Percentiles rank a stretch among this genome's conserved stretches.
Conservation (phyloP, 2,329 filamentous ascomycete genomes). For the Neopestalotiopsis clavispora region DNA sequence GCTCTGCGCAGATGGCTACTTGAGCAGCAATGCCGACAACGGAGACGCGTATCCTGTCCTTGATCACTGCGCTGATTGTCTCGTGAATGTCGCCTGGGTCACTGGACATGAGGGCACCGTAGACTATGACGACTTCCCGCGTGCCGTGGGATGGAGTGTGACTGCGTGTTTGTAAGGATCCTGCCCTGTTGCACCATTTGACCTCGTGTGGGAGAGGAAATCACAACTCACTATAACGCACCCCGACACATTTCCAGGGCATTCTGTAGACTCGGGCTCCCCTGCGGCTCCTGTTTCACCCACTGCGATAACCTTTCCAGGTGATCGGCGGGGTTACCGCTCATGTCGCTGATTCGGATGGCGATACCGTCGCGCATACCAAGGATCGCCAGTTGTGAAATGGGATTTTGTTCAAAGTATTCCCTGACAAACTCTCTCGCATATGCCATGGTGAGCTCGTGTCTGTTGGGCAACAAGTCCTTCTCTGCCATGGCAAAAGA, state of each 20-base stretch:
- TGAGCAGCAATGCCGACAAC: conserved; percentile 91
- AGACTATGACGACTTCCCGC: conserved; percentile 88
- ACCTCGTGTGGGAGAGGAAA: conserved; percentile 5
- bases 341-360: conserved; percentile 83
- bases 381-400: conserved; percentile 90
- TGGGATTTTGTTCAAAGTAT: conserved; percentile 98
- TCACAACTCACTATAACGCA: conserved; percentile 71
- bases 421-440: conserved; percentile 88
- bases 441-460: conserved; percentile 81
- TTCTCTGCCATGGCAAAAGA: conserved; percentile 95
- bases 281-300: conserved; percentile 70
- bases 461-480: conserved; percentile 87
- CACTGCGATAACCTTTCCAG: conserved; percentile 75
- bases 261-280: conserved; percentile 86
- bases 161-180: conserved; percentile 43
- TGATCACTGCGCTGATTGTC: conserved; percentile 79
- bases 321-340: conserved; percentile 89
- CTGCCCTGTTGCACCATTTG: not conserved
- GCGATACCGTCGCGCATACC: conserved; percentile 94
- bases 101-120: conserved; percentile 86
- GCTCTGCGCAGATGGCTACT: conserved; percentile 88
- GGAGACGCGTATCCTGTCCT: conserved; percentile 83
- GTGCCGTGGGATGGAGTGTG: conserved; percentile 94
- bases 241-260: conserved; percentile 94
- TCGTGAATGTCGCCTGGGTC: conserved; percentile 96